Percentiles rank a stretch among this genome's conserved stretches.
Evolutionary conservation across 495 filamentous ascomycete species (phyloP).

Genomic region (Elaphomyces granulatus): DNA sequence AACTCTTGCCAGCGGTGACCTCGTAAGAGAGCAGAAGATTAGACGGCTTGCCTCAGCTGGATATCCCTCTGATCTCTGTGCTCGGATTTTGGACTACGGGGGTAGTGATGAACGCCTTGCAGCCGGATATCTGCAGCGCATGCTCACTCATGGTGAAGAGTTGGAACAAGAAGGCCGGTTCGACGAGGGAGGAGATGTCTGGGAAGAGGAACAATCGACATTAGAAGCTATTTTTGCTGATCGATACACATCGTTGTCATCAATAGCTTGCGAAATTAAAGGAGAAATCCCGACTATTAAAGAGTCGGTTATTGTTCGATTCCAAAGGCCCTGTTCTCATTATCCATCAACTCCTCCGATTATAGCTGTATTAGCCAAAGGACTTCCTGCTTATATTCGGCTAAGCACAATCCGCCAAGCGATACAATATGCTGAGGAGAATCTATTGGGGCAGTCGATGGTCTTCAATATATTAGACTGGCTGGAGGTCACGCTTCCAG

Average conservation of each 20-base stretch:
- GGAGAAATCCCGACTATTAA: conserved; percentile 28
- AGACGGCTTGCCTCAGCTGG: conserved; percentile 71
- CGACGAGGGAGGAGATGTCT: conserved; percentile 36
- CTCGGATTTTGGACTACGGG: conserved; percentile 51
- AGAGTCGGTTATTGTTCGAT: conserved; percentile 30
- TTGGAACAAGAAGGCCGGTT: background rate
- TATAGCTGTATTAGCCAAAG: conserved; percentile 46
- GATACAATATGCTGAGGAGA: conserved; percentile 49
- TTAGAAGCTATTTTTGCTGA: conserved; percentile 68
- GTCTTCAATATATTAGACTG: conserved; percentile 82
- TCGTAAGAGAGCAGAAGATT: conserved; percentile 63
- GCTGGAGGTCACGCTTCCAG: conserved; percentile 63
- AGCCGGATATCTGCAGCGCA: conserved; percentile 61
- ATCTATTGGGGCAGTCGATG: conserved; percentile 68
- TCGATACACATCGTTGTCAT: conserved; percentile 40
- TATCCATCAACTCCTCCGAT: conserved; percentile 72
- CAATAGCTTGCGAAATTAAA: conserved; percentile 49
- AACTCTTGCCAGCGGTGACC: conserved; percentile 62
- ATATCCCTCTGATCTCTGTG: conserved; percentile 72
- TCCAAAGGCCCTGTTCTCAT: conserved; percentile 35
- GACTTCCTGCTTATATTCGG: conserved; percentile 82
- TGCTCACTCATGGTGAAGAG: conserved; percentile 35
- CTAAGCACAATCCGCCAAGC: conserved; percentile 74
- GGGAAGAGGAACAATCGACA: conserved; percentile 72
- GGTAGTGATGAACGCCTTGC: conserved; percentile 61